These are phyloP conservation scores for Polytrichum formosum DNA, from an alignment of 225 moss, liverwort and hornwort species.

Conservation along the genomic window DNA sequence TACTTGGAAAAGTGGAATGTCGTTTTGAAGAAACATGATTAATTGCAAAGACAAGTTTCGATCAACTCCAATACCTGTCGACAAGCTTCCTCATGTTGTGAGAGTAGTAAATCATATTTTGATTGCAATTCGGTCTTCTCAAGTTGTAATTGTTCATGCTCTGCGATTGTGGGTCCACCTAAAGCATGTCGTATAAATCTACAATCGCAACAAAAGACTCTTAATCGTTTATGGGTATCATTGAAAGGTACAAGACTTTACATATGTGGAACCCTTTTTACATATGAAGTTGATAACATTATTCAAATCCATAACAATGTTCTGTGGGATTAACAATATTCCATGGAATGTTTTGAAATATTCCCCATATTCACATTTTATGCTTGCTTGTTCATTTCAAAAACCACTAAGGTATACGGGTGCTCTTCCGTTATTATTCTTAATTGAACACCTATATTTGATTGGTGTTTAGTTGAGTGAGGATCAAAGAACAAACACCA, in stretches of 20 bases:
- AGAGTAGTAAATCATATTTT: conserved; percentile 54
- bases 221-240: not conserved
- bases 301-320: too few relatives aligned
- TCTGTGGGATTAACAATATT: too few relatives aligned
- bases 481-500: too few relatives aligned
- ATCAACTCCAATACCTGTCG: not conserved
- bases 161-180: conserved; percentile 67
- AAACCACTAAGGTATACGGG: not conserved
- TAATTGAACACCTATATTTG: too few relatives aligned
- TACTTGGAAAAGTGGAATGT: not conserved
- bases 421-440: too few relatives aligned
- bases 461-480: too few relatives aligned
- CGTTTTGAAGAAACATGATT: not conserved
- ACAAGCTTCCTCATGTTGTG: conserved; percentile 50
- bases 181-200: conserved; percentile 77
- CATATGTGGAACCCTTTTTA: not conserved
- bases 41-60: not conserved
- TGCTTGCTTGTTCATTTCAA: not conserved
- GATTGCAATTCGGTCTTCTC: conserved; percentile 43
- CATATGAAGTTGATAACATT: not conserved
- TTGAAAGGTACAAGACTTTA: too few relatives aligned
- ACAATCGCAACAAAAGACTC: not conserved
- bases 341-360: too few relatives aligned
- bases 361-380: too few relatives aligned
- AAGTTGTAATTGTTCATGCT: conserved; percentile 48